A percentile compares a stretch with the other conserved stretches of the same genome.
Evolutionary conservation across 163 green algal genomes (phyloP).

Genomic region (Chlorella variabilis): DNA sequence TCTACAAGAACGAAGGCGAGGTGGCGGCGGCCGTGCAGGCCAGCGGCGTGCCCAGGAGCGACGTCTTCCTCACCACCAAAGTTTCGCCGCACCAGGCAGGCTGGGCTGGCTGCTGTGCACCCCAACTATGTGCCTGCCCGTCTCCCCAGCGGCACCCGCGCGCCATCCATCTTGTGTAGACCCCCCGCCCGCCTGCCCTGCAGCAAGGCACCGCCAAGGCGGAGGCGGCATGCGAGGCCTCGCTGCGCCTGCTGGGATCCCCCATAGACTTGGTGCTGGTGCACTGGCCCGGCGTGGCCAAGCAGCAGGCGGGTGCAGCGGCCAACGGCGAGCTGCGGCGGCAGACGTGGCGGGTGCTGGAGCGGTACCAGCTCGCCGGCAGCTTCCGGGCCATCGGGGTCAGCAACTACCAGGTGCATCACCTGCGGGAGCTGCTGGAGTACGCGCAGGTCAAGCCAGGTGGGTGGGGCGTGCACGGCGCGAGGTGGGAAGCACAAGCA

Average conservation of each 20-base stretch:
- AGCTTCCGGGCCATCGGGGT: conserved; percentile 79
- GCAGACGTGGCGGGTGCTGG: conserved; percentile 68
- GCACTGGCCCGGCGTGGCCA: conserved; percentile 50
- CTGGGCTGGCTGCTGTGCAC: no score
- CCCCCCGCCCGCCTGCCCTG: background rate
- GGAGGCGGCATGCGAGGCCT: conserved; percentile 46
- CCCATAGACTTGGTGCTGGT: background rate
- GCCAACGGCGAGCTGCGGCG: conserved; percentile 50
- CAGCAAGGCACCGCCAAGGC: conserved; percentile 65
- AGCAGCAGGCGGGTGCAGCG: conserved; percentile 12
- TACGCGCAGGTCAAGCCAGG: conserved; percentile 56
- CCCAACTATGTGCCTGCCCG: no score
- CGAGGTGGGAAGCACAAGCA: no score
- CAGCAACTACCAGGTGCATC: conserved; percentile 71
- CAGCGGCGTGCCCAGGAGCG: conserved; percentile 31
- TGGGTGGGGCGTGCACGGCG: no score
- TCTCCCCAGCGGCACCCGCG: no score
- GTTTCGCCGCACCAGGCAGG: conserved; percentile 61
- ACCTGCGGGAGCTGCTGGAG: conserved; percentile 74
- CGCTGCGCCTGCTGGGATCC: conserved; percentile 29
- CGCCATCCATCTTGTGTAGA: no score
- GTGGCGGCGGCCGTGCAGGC: conserved; percentile 50
- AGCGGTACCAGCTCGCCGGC: conserved; percentile 44
- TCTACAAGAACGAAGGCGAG: conserved; percentile 49
- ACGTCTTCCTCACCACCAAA: conserved; percentile 84